Conservation (phyloP, 129 eudicot species). For the Apium graveolens region DNA sequence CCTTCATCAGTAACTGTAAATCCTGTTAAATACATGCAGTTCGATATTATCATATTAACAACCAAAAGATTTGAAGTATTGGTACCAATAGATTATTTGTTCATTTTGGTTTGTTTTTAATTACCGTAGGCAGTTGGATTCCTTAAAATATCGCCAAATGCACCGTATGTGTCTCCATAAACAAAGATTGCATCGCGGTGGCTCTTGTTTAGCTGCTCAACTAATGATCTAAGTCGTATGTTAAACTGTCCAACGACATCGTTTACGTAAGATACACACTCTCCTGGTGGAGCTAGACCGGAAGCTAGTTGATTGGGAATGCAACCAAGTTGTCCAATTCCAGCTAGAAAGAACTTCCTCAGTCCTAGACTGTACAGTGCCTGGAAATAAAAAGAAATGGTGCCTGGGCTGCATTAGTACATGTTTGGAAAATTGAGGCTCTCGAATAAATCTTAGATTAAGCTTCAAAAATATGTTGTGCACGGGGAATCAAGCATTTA, state of each 20-base stretch:
- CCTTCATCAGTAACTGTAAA: slow-evolving; percentile 46
- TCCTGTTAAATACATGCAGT: slow-evolving; percentile 35
- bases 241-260: slow-evolving; percentile 47
- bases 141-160: slow-evolving; percentile 39
- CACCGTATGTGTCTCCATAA: slow-evolving; percentile 57
- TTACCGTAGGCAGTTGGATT: slow-evolving; percentile 44
- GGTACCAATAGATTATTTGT: background rate
- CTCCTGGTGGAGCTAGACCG: slow-evolving; percentile 31
- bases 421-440: background rate
- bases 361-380: slow-evolving; percentile 55
- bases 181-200: slow-evolving; percentile 37
- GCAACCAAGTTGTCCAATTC: slow-evolving; percentile 75
- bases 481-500: background rate
- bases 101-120: background rate
- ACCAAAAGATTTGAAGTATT: background rate
- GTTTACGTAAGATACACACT: slow-evolving; percentile 37
- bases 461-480: background rate
- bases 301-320: slow-evolving; percentile 61
- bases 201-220: slow-evolving; percentile 44
- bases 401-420: background rate
- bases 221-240: slow-evolving; percentile 34
- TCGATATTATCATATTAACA: background rate
- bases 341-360: slow-evolving; percentile 55
- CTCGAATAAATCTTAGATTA: background rate
- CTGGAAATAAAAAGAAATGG: slow-evolving; percentile 14